Evolutionary conservation across 345 rosid genomes (phyloP).

Genomic region (Brassica carinata): DNA sequence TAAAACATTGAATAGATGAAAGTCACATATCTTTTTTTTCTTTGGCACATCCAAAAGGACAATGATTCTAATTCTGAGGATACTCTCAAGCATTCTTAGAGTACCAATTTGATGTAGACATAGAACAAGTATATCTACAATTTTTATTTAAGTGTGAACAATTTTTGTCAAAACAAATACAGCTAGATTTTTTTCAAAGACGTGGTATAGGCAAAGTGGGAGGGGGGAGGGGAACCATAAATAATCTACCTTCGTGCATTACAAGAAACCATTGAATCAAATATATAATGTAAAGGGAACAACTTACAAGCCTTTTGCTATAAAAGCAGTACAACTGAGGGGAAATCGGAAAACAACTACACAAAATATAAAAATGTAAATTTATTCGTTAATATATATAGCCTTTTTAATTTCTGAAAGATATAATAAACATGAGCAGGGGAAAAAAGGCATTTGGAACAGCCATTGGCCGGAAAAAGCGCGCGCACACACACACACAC

Average conservation of each 20-base stretch:
- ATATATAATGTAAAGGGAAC: neutral
- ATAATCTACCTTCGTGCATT: neutral
- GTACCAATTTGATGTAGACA: neutral
- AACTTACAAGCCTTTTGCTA: neutral
- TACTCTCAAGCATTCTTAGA: neutral
- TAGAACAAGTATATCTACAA: neutral
- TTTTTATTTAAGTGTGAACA: no score
- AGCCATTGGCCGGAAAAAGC: neutral
- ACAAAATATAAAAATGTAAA: neutral
- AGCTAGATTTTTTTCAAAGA: neutral
- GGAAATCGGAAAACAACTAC: neutral
- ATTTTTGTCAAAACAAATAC: neutral
- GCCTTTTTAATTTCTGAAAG: neutral
- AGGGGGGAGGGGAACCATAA: neutral
- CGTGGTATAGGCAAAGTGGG: neutral
- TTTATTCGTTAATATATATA: neutral
- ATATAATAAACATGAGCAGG: neutral
- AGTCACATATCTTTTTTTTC: neutral
- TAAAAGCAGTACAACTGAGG: neutral
- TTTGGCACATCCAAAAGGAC: neutral
- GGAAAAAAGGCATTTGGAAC: neutral
- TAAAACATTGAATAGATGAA: neutral
- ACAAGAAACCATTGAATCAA: neutral
- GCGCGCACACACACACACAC: neutral
- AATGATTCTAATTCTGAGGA: neutral